These are phyloP conservation scores for Exsudoporus frostii DNA, from an alignment of 768 basidiomycete species.

Conservation along the genomic window DNA sequence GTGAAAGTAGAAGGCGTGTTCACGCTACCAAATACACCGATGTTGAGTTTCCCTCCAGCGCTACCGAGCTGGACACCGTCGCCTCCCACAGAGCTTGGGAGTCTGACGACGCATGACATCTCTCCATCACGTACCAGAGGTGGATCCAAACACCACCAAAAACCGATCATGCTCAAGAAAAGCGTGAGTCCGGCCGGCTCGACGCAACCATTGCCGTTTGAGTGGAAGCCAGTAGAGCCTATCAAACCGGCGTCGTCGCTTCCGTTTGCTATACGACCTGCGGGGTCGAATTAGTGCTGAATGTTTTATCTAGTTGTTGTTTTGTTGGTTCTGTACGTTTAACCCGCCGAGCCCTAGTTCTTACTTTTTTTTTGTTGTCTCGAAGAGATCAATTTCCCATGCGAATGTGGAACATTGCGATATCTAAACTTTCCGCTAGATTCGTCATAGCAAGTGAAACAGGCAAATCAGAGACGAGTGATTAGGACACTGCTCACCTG, in stretches of 20 bases:
- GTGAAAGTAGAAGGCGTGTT: not conserved
- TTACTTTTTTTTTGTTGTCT: too few relatives aligned
- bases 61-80: constrained; percentile 24
- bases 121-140: constrained; percentile 25
- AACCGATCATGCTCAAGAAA: constrained; percentile 34
- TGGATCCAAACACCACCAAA: constrained; percentile 33
- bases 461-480: not conserved
- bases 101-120: constrained; percentile 9
- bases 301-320: not conserved
- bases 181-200: not conserved
- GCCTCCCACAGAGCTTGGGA: constrained; percentile 15
- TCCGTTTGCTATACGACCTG: constrained; percentile 24
- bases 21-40: constrained; percentile 16
- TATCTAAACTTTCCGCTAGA: too few relatives aligned
- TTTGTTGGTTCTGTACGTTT: not conserved
- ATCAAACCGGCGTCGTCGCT: constrained; percentile 21
- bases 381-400: too few relatives aligned
- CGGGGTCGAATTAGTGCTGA: constrained; percentile 11
- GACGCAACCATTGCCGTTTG: constrained; percentile 14
- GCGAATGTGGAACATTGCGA: too few relatives aligned
- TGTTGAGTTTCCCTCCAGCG: constrained; percentile 24
- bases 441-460: too few relatives aligned
- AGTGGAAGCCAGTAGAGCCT: constrained; percentile 26
- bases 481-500: not conserved
- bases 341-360: too few relatives aligned